A percentile compares a stretch with the other conserved stretches of the same genome.
Evolutionary conservation across 805 yeast genomes (phyloP).

Genomic region (Spathaspora boniae): DNA sequence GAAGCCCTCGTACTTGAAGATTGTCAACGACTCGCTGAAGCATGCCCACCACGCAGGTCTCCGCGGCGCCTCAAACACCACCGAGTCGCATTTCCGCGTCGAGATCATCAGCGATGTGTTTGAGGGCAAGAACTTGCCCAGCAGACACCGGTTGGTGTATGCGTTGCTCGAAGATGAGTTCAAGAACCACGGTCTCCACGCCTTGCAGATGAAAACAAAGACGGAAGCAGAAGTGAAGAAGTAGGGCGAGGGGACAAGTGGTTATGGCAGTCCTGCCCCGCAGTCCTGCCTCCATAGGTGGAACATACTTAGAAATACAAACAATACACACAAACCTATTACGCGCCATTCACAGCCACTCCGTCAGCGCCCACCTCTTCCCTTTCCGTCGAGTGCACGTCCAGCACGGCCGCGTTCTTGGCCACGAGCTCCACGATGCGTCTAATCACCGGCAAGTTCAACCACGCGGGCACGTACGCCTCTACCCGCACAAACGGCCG

Average conservation of each 20-base stretch:
- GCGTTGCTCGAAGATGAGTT: constrained; percentile 68
- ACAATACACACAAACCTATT: no score
- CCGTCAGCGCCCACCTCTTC: constrained; percentile 7
- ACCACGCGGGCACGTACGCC: constrained; percentile 93
- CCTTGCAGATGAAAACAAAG: constrained; percentile 79
- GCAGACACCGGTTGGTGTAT: constrained; percentile 77
- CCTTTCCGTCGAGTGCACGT: constrained; percentile 21
- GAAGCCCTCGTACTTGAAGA: constrained; percentile 45
- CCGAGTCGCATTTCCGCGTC: constrained; percentile 81
- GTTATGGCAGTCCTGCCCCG: no score
- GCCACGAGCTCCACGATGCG: constrained; percentile 86
- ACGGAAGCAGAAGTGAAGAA: constrained; percentile 36
- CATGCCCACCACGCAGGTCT: constrained; percentile 87
- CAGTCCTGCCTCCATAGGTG: no score
- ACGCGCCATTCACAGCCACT: background rate
- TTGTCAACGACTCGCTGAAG: constrained; percentile 79
- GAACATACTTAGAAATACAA: background rate
- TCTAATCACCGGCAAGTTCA: constrained; percentile 84
- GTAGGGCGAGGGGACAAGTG: no score
- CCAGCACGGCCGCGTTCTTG: constrained; percentile 73
- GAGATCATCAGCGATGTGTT: constrained; percentile 70
- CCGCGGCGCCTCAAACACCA: constrained; percentile 63
- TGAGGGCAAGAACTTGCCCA: constrained; percentile 59
- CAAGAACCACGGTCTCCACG: constrained; percentile 72
- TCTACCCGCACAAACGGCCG: constrained; percentile 79